phyloP scores from a whole-genome alignment of 805 yeast species.

The Yarrowia deformans region DNA sequence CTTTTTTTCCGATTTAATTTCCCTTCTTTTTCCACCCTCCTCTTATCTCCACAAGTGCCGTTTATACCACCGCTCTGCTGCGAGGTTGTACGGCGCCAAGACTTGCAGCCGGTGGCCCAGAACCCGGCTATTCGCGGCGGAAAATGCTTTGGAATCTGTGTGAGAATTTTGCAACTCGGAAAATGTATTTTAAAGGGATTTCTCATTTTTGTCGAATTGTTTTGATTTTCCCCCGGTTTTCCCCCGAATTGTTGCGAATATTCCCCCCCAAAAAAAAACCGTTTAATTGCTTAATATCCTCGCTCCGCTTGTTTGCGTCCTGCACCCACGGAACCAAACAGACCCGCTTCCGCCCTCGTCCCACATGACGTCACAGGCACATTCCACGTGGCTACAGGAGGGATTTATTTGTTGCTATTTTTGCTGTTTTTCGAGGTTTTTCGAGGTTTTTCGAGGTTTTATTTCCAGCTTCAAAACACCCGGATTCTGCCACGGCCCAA shows the following conservation, averaged over 20 bases:
- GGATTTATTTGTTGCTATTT: no score
- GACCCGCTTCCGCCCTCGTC: not conserved
- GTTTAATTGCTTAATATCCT: not conserved
- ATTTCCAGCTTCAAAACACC: no score
- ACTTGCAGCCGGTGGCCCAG: not conserved
- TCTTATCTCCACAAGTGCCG: constrained; percentile 28
- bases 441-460: not conserved
- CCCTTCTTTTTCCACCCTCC: not conserved
- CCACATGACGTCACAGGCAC: constrained; percentile 14
- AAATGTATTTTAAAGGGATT: not conserved
- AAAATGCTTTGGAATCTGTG: no score
- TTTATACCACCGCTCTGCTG: constrained; percentile 28
- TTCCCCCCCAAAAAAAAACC: not conserved
- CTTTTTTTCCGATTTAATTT: not conserved
- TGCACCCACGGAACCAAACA: constrained; percentile 10
- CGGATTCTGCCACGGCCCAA: no score
- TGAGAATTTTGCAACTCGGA: not conserved
- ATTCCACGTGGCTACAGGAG: not conserved
- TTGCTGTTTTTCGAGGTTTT: not conserved
- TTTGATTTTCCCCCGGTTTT: no score
- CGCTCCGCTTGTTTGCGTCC: not conserved
- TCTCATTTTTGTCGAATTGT: not conserved
- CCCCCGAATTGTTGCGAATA: not conserved
- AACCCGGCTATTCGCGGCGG: not conserved
- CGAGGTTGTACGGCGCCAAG: constrained; percentile 27